Percentiles rank a stretch among this genome's conserved stretches.
These are phyloP conservation scores for Fusarium albosuccineum DNA, from an alignment of 2,329 filamentous ascomycete genomes.

Conservation along the genomic window DNA sequence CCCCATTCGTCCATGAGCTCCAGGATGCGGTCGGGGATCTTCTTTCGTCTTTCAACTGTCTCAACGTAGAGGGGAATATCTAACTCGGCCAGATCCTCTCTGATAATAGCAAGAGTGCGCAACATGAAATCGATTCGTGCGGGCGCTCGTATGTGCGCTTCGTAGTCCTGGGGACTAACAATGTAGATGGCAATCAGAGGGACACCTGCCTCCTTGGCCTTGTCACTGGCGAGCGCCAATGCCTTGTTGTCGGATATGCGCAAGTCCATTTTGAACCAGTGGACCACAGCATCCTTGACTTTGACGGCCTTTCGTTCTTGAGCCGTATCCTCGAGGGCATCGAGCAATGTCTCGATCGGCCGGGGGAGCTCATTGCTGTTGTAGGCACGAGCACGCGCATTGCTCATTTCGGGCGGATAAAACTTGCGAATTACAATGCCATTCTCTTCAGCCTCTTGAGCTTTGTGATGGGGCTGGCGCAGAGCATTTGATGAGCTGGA, in stretches of 20 bases:
- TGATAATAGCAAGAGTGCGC: constrained; percentile 75
- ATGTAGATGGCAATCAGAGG: constrained; percentile 84
- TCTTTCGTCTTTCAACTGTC: constrained; percentile 74
- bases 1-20: constrained; percentile 79
- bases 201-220: constrained; percentile 74
- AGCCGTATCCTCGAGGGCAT: constrained; percentile 72
- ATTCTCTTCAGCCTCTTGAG: constrained; percentile 62
- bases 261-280: constrained; percentile 93
- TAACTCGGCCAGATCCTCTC: constrained; percentile 74
- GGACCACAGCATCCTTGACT: constrained; percentile 75
- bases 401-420: constrained; percentile 90
- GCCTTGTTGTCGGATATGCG: constrained; percentile 80
- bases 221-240: constrained; percentile 73
- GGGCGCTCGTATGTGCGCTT: constrained; percentile 81
- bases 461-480: constrained; percentile 60
- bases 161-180: constrained; percentile 84
- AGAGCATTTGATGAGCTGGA: constrained; percentile 49
- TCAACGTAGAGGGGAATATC: constrained; percentile 85
- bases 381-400: constrained; percentile 81
- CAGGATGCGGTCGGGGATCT: constrained; percentile 71
- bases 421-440: constrained; percentile 79
- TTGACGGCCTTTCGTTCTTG: constrained; percentile 63
- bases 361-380: constrained; percentile 75
- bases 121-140: constrained; percentile 84
- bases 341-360: constrained; percentile 77